A percentile compares a stretch with the other conserved stretches of the same genome.
Conservation (phyloP, 345 rosid genomes). For the Balakata baccata region DNA sequence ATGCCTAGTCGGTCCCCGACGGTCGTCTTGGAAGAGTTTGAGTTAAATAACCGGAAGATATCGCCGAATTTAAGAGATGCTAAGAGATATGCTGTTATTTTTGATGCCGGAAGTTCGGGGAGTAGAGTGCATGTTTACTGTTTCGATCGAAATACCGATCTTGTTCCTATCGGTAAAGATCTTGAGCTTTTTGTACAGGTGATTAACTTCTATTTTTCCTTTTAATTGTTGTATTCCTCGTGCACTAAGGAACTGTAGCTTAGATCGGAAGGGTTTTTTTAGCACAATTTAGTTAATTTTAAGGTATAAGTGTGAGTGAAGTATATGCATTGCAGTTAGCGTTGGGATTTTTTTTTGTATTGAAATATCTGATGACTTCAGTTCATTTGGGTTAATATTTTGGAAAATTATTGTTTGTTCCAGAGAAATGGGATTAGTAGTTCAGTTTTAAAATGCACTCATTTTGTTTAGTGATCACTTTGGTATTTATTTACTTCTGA, state of each 20-base stretch:
- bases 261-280: neutral
- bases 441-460: neutral
- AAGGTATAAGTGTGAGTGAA: neutral
- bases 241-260: neutral
- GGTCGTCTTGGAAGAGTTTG: slow-evolving; percentile 38
- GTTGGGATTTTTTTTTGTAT: neutral
- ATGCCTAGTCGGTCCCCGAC: slow-evolving; percentile 54
- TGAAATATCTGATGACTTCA: neutral
- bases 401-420: neutral
- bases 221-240: neutral
- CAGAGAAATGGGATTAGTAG: neutral
- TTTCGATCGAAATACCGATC: slow-evolving; percentile 87
- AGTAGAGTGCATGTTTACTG: slow-evolving; percentile 95
- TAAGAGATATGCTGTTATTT: slow-evolving; percentile 68
- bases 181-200: slow-evolving; percentile 87
- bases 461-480: neutral
- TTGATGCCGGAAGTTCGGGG: slow-evolving; percentile 96
- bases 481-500: slow-evolving; percentile 16
- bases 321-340: neutral
- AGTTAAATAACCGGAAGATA: slow-evolving; percentile 39
- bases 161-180: slow-evolving; percentile 74
- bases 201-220: neutral
- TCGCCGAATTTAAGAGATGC: slow-evolving; percentile 26
- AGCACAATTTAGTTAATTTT: neutral
- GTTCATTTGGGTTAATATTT: neutral